Evolutionary conservation across 345 rosid species (phyloP), one percentile per base, ranked within the genome.

Genomic region (Camelina sativa): DNA sequence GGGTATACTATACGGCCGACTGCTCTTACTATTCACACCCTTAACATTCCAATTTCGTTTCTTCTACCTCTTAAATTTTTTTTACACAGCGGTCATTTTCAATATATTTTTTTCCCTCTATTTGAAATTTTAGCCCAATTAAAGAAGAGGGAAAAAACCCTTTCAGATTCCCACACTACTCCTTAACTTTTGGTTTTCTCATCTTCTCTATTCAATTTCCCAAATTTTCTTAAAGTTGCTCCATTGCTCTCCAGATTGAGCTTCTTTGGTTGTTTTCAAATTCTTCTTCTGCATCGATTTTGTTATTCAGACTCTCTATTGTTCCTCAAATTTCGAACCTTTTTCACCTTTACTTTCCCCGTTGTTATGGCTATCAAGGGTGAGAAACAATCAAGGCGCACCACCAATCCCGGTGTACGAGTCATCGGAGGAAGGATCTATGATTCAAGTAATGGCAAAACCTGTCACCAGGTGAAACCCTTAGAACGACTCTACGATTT

Each of bases 401-500:
- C 20, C 7, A 59, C 64, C 8, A 19, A 35, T 37, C 64, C 44
- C 1, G 46, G 46, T 1, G 75, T 88, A 73, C 85, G 89, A 2
- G 80, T 88, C 35, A 32, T 81, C 4, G 80, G 82, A 3, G 79
- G 86, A 46, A 78, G 86, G 60, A 82, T 85, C 43, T 86, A 84
- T 20, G 89, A 89, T 77, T 80, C 93, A 11, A 75, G 79, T 17
- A 82, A 82, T 13, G 90, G 95, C n/a, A 89, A 84, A 73, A 86
- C 86, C 6, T 90, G 96, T 75, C 96, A 92, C 58, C 95, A 90
- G 86, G 98, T 71, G 35, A 56, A 6, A 6, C n/a, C n/a, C n/a
- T n/a, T n/a, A 53, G 11, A 32, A 13, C 28, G 6, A 22, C 7
- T 16, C 15, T n/a, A 41, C 23, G 51, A 38, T 23, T 32, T 22